Base-by-base conservation (phyloP, 495 filamentous ascomycete species). In the Aspergillus saccharolyticus region DNA sequence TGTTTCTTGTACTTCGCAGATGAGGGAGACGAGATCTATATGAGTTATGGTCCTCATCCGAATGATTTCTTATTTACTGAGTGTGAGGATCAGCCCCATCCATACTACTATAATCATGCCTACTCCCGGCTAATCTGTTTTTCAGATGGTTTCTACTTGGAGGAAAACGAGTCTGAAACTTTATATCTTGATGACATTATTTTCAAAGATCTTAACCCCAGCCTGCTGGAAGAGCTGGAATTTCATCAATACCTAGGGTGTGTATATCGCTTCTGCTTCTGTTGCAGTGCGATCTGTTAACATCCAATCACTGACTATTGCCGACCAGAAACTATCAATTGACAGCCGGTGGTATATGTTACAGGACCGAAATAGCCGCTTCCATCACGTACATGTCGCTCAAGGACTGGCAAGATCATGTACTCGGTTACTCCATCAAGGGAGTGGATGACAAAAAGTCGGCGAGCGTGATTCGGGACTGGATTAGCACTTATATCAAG, bases 31-130 rank as follows among this genome's bases (percentile, higher is more conserved):
- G 89, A 96, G 64, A 72, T 96, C 8, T 86, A 79, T 59, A 88
- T 93, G 52, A 86, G 83, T 54, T 96, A 96, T 64, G 91, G 91
- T 4, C 65, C 72, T 45, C 91, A 96, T 71, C 75, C 79, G 14
- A 91, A 92, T 63, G 90, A 95, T 66, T 89, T 91, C 57, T 77
- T 89, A 4, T 79, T 96, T 4, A 81, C 83, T 3, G 91, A 96
- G 76, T 94, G 82, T 85, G 62, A 63, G 77, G 5, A 1, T 10
- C 14, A 47, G 25, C 4, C 25, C 25, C 25, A n/a, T n/a, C n/a
- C 1, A 48, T 52, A 28, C 28, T 42, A 3, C 33, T 15, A 39
- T 21, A 14, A 28, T 4, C 25, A 4, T 28, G 25, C 16, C 19
- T 43, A 16, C 1, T n/a, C n/a, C 21, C 5, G 30, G 21, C 45